These are phyloP conservation scores for Tulasnella sp. DNA, from an alignment of 768 basidiomycete genomes.

Conservation along the genomic window DNA sequence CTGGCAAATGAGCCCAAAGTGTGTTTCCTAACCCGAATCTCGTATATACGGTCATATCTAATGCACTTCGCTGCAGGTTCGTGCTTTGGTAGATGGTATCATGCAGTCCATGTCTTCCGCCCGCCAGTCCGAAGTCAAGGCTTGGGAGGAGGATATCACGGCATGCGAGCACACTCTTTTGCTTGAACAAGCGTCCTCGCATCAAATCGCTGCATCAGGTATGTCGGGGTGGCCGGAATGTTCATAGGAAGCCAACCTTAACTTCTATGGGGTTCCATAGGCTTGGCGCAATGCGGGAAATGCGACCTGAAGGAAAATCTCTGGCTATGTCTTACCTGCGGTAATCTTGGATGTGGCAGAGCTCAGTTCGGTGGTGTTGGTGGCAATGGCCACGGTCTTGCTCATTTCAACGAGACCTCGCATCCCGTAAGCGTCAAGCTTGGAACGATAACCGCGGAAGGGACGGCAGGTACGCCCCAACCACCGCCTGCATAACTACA, in stretches of 20 bases:
- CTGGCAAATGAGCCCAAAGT: constrained; percentile 35
- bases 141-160: constrained; percentile 93
- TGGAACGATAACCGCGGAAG: constrained; percentile 95
- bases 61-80: constrained; percentile 43
- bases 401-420: constrained; percentile 64
- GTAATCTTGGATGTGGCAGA: constrained; percentile 84
- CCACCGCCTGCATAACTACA: background rate
- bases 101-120: constrained; percentile 83
- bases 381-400: constrained; percentile 87
- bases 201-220: constrained; percentile 55
- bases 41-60: constrained; percentile 37
- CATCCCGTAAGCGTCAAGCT: constrained; percentile 89
- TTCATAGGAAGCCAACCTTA: background rate
- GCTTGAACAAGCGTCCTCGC: constrained; percentile 50
- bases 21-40: constrained; percentile 3
- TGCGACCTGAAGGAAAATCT: constrained; percentile 89
- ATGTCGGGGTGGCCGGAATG: constrained; percentile 22
- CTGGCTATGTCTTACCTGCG: constrained; percentile 94
- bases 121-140: constrained; percentile 89
- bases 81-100: constrained; percentile 58
- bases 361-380: constrained; percentile 73
- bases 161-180: constrained; percentile 78
- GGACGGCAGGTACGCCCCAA: constrained; percentile 64
- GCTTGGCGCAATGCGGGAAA: constrained; percentile 72
- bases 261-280: constrained; percentile 40